A percentile compares a stretch with the other conserved stretches of the same genome.
Conservation (phyloP, 768 basidiomycete species). For the Holtermannia corniformis region DNA sequence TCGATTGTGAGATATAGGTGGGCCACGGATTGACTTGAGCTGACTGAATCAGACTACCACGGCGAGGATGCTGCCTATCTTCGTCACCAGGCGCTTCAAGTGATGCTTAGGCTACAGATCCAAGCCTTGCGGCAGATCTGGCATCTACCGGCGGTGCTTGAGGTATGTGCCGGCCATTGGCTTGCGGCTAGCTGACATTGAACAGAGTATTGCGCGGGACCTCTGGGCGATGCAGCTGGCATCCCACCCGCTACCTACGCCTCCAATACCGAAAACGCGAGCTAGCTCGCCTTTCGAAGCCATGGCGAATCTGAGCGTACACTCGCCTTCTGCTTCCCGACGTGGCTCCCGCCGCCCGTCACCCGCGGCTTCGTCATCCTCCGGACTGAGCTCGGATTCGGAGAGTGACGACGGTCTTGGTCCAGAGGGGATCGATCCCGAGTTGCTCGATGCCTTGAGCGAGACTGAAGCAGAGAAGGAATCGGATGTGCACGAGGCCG, state of each 20-base stretch:
- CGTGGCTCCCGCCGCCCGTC: background rate
- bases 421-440: background rate
- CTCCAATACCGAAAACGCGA: slow-evolving; percentile 4
- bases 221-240: slow-evolving; percentile 37
- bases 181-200: background rate
- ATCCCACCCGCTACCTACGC: slow-evolving; percentile 18
- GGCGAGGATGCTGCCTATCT: slow-evolving; percentile 67
- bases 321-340: background rate
- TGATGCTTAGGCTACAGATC: slow-evolving; percentile 69
- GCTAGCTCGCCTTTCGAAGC: background rate
- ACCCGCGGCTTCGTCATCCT: background rate
- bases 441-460: background rate
- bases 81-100: slow-evolving; percentile 75
- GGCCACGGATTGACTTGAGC: background rate
- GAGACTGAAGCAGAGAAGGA: slow-evolving; percentile 11
- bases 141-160: slow-evolving; percentile 28
- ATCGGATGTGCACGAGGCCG: slow-evolving; percentile 9
- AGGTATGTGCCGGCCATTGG: slow-evolving; percentile 12
- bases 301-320: background rate
- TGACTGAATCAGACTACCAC: slow-evolving; percentile 58
- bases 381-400: background rate
- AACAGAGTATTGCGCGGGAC: slow-evolving; percentile 36
- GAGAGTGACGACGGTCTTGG: background rate
- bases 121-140: slow-evolving; percentile 27
- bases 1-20: slow-evolving; percentile 48